Conservation (phyloP, 2,329 filamentous ascomycete genomes). For the Nannizziopsis arthrosporioides region DNA sequence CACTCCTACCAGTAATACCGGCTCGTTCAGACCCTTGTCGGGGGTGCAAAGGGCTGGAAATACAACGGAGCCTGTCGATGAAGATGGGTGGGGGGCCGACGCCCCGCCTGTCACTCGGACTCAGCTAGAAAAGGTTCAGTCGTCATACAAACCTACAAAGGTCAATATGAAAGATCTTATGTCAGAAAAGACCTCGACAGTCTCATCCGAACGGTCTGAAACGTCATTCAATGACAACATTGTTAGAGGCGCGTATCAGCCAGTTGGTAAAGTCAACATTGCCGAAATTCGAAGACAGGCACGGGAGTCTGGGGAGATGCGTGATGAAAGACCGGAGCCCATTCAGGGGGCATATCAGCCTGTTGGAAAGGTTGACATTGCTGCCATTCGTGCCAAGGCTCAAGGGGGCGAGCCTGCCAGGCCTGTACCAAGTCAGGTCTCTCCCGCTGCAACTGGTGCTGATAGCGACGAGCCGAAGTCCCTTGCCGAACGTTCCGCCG, state of each 20-base stretch:
- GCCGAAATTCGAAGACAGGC: slow-evolving; percentile 70
- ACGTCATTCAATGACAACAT: slow-evolving; percentile 48
- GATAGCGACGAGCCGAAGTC: slow-evolving; percentile 46
- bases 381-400: slow-evolving; percentile 74
- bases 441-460: slow-evolving; percentile 38
- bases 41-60: slow-evolving; percentile 44
- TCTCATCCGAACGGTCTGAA: slow-evolving; percentile 31
- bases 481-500: slow-evolving; percentile 63
- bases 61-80: slow-evolving; percentile 49
- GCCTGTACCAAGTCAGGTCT: slow-evolving; percentile 26
- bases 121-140: slow-evolving; percentile 79
- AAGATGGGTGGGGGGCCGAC: slow-evolving; percentile 89
- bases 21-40: slow-evolving; percentile 56
- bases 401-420: slow-evolving; percentile 41
- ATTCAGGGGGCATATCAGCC: slow-evolving; percentile 94
- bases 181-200: slow-evolving; percentile 53
- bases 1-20: slow-evolving; percentile 56
- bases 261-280: slow-evolving; percentile 95
- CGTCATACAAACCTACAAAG: slow-evolving; percentile 90
- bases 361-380: slow-evolving; percentile 92
- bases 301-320: slow-evolving; percentile 42
- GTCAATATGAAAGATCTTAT: slow-evolving; percentile 83
- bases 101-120: slow-evolving; percentile 81
- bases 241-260: slow-evolving; percentile 78
- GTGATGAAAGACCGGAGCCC: slow-evolving; percentile 67